Conservation (phyloP, 2,329 filamentous ascomycete genomes). For the Fusarium duplospermum region DNA sequence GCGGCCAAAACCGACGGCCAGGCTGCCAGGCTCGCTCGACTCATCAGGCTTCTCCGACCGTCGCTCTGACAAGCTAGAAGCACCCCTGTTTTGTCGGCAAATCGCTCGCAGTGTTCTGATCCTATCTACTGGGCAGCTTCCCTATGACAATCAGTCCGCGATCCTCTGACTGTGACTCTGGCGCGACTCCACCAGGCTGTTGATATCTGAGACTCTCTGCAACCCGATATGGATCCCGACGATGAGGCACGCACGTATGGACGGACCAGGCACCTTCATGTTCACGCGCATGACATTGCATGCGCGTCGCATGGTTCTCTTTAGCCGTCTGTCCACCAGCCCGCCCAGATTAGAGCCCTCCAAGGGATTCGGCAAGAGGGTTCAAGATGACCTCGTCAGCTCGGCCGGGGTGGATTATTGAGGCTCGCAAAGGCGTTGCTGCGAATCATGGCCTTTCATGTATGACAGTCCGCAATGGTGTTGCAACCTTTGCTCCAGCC, state of each 20-base stretch:
- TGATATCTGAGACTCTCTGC: constrained; percentile 38
- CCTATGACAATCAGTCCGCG: neutral
- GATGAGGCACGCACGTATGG: constrained; percentile 21
- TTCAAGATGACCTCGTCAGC: constrained; percentile 23
- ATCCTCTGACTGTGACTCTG: constrained; percentile 13
- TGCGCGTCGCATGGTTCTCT: constrained; percentile 20
- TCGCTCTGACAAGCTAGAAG: constrained; percentile 9
- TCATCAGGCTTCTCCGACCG: constrained; percentile 11
- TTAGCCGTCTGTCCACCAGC: constrained; percentile 24
- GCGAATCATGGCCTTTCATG: constrained; percentile 21
- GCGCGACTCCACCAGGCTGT: constrained; percentile 25
- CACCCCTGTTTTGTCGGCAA: constrained; percentile 10
- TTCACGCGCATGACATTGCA: constrained; percentile 29
- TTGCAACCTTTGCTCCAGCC: constrained; percentile 36
- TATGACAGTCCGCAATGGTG: constrained; percentile 25
- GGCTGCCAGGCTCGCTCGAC: constrained; percentile 10
- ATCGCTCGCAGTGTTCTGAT: constrained; percentile 1
- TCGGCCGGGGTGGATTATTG: constrained; percentile 6
- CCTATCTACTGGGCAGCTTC: neutral
- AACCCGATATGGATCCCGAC: constrained; percentile 32
- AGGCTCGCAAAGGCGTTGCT: constrained; percentile 14
- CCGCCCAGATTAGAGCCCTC: constrained; percentile 1
- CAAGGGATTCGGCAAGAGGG: neutral
- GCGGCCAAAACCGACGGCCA: constrained; percentile 11
- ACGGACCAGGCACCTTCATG: constrained; percentile 33